These are phyloP conservation scores for Bipolaris zeicola DNA, from an alignment of 2,329 filamentous ascomycete species.

Conservation along the genomic window DNA sequence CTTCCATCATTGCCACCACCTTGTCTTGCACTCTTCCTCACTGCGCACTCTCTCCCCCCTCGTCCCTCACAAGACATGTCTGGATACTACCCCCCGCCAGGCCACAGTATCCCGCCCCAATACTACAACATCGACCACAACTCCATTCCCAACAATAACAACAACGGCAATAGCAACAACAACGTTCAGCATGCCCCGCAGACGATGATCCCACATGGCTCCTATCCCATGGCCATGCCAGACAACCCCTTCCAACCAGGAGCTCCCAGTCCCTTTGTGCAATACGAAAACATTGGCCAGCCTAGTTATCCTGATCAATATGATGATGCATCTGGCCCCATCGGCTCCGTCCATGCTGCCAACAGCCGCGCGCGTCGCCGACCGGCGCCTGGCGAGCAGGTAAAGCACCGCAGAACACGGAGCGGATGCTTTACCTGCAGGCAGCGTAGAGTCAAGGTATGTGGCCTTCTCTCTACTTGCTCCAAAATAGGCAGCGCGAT, in stretches of 20 bases:
- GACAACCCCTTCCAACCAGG: conserved; percentile 42
- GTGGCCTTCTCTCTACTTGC: background rate
- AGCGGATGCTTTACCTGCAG: conserved; percentile 95
- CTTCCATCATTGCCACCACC: conserved; percentile 22
- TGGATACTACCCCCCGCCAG: conserved; percentile 44
- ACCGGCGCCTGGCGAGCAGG: conserved; percentile 62
- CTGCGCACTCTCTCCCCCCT: conserved; percentile 23
- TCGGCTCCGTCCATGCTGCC: conserved; percentile 35
- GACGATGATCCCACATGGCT: conserved; percentile 38
- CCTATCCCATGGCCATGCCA: conserved; percentile 34
- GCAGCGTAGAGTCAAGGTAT: conserved; percentile 78
- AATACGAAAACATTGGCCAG: conserved; percentile 42
- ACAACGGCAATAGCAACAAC: conserved; percentile 15
- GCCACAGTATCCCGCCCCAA: conserved; percentile 42
- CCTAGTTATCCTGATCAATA: conserved; percentile 44
- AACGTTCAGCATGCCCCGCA: conserved; percentile 33
- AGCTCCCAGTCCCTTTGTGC: conserved; percentile 38
- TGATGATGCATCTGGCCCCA: conserved; percentile 38
- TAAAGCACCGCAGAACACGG: conserved; percentile 90
- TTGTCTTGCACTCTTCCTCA: conserved; percentile 22
- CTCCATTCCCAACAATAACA: conserved; percentile 23
- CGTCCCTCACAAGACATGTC: conserved; percentile 39
- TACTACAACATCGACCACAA: conserved; percentile 46
- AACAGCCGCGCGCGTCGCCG: conserved; percentile 41
- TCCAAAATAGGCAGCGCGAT: conserved; percentile 5